Evolutionary conservation across 148 eudicot species (phyloP).

Genomic region (Persicaria maculosa): DNA sequence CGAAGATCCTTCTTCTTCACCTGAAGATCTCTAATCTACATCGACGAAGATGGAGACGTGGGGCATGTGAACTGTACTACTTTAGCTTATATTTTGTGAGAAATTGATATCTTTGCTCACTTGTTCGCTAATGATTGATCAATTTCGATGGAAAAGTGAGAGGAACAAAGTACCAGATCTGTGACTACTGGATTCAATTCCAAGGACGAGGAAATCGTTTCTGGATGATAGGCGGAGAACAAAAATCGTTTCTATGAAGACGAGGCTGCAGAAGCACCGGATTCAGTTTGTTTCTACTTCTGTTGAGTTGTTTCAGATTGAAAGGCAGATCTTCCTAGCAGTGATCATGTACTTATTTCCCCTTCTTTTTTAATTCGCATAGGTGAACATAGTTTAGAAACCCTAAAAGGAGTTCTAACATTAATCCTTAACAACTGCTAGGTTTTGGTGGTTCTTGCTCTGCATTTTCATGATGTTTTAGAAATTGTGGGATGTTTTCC

Average conservation of each 20-base stretch:
- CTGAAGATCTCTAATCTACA: no score
- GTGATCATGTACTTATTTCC: slow-evolving; percentile 49
- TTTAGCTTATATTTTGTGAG: neutral
- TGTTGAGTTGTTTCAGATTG: slow-evolving; percentile 46
- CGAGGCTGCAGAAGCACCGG: neutral
- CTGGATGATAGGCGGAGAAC: neutral
- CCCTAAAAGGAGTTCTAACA: no score
- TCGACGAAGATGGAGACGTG: no score
- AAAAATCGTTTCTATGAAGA: neutral
- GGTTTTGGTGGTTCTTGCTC: neutral
- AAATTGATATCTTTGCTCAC: neutral
- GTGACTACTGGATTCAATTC: neutral
- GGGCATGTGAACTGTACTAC: no score
- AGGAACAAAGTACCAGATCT: neutral
- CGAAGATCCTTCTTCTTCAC: no score
- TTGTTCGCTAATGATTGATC: neutral
- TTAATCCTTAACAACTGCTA: neutral
- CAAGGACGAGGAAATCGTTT: neutral
- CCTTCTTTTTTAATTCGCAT: neutral
- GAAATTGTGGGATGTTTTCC: no score
- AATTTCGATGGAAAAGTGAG: neutral
- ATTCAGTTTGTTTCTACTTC: slow-evolving; percentile 4
- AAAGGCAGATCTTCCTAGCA: slow-evolving; percentile 87
- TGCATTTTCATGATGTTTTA: neutral
- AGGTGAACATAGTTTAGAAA: no score